phyloP scores from a whole-genome alignment of 2,329 filamentous ascomycete species.

The Aspergillus brunneoviolaceus region DNA sequence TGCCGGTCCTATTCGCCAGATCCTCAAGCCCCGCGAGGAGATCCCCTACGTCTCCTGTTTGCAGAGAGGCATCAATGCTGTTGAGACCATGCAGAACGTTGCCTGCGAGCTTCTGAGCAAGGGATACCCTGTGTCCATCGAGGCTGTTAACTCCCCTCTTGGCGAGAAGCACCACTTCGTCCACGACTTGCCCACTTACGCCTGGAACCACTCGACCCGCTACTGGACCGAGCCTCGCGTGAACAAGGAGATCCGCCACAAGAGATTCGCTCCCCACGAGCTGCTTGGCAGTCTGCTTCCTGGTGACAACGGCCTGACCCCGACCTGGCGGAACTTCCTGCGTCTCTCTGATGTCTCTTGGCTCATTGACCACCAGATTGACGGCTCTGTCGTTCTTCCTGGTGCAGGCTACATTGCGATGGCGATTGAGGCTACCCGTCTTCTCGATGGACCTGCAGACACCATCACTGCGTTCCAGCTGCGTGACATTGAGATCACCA shows the following conservation, averaged over 20 bases:
- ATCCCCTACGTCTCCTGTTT: conserved; percentile 8
- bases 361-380: background rate
- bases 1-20: conserved; percentile 30
- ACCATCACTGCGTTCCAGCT: too few species aligned
- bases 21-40: conserved; percentile 10
- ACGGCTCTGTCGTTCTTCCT: background rate
- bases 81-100: background rate
- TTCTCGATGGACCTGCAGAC: too few species aligned
- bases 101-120: background rate
- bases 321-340: background rate
- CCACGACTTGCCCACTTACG: conserved; percentile 27
- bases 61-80: background rate
- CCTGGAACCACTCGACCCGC: conserved; percentile 24
- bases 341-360: background rate
- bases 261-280: conserved; percentile 22
- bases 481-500: too few species aligned
- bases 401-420: background rate
- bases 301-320: background rate
- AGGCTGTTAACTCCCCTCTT: too few species aligned
- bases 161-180: too few species aligned
- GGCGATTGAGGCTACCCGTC: background rate
- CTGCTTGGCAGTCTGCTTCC: conserved; percentile 24
- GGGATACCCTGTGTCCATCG: too few species aligned
- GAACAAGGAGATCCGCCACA: conserved; percentile 22
- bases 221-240: conserved; percentile 30